Evolutionary conservation across 805 yeast genomes (phyloP).

Genomic region (Saccharomycopsis capsularis): DNA sequence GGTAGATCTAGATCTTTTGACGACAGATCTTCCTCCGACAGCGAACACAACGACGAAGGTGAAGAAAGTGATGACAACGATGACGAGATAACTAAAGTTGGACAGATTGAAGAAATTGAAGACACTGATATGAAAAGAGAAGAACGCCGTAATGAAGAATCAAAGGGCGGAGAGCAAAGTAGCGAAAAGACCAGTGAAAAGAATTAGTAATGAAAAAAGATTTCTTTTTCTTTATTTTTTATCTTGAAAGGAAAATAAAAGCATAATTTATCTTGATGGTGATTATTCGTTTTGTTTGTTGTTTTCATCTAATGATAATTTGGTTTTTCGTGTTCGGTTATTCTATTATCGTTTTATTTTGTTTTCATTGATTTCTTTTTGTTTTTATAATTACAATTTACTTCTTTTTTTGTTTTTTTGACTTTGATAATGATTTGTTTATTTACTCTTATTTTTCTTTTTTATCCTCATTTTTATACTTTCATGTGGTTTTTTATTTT

Average conservation of each 20-base stretch:
- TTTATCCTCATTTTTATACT: no score
- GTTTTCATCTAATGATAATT: no score
- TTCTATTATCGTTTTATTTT: neutral
- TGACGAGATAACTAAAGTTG: neutral
- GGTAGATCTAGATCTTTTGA: neutral
- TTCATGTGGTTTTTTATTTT: no score
- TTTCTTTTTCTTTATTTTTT: no score
- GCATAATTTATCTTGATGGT: no score
- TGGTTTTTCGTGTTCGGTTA: neutral
- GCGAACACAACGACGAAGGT: constrained; percentile 8
- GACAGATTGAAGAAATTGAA: constrained; percentile 2
- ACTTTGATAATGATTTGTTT: no score
- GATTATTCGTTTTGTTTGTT: no score
- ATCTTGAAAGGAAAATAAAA: no score
- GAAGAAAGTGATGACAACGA: constrained; percentile 5
- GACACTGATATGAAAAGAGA: neutral
- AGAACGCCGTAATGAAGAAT: neutral
- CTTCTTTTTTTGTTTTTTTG: neutral
- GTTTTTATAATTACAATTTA: neutral
- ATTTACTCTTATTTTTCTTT: no score
- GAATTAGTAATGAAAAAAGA: no score
- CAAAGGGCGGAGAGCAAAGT: neutral
- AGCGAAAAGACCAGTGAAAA: no score
- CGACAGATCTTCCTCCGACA: neutral
- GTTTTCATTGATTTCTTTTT: neutral